Percentiles rank a stretch among this genome's conserved stretches.
phyloP scores from a whole-genome alignment of 192 early-diverging fungal genomes.

The Coemansia sp. region DNA sequence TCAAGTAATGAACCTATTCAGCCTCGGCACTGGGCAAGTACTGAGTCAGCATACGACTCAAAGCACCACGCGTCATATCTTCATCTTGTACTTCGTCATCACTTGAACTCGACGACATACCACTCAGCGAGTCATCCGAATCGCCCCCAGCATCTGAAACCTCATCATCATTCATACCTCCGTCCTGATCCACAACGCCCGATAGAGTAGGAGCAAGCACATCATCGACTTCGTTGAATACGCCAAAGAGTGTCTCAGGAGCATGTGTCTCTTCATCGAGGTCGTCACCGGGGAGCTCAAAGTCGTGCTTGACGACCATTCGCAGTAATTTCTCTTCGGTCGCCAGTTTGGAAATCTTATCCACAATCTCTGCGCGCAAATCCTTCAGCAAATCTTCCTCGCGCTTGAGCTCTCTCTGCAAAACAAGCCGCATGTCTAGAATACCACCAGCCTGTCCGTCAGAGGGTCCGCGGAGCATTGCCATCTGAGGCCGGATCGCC shows the following conservation, averaged over 20 bases:
- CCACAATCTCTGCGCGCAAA: conserved; percentile 41
- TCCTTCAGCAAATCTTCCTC: conserved; percentile 51
- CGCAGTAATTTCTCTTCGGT: conserved; percentile 50
- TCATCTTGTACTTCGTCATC: conserved; percentile 54
- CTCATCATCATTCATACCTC: conserved; percentile 11
- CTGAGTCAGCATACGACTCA: conserved; percentile 36
- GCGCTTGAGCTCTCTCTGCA: conserved; percentile 49
- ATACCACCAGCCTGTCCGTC: conserved; percentile 13
- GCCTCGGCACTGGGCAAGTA: conserved; percentile 21
- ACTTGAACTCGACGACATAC: conserved; percentile 51
- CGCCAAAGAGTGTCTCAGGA: conserved; percentile 4
- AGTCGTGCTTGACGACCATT: conserved; percentile 48
- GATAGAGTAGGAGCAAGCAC: conserved; percentile 8
- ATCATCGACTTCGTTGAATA: conserved; percentile 10
- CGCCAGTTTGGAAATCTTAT: conserved; percentile 49
- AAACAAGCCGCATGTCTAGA: conserved; percentile 49
- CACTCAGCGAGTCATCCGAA: conserved; percentile 40
- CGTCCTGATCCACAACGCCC: conserved; percentile 9
- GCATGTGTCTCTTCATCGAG: conserved; percentile 7
- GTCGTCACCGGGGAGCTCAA: conserved; percentile 38
- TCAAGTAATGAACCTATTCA: neutral
- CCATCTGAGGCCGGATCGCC: conserved; percentile 4
- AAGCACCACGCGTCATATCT: conserved; percentile 41
- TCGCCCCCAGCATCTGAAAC: conserved; percentile 16
- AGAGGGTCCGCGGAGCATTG: conserved; percentile 5